Percentiles rank a stretch among this genome's conserved stretches.
Evolutionary conservation across 345 rosid genomes (phyloP).

Genomic region (Turritis glabra): DNA sequence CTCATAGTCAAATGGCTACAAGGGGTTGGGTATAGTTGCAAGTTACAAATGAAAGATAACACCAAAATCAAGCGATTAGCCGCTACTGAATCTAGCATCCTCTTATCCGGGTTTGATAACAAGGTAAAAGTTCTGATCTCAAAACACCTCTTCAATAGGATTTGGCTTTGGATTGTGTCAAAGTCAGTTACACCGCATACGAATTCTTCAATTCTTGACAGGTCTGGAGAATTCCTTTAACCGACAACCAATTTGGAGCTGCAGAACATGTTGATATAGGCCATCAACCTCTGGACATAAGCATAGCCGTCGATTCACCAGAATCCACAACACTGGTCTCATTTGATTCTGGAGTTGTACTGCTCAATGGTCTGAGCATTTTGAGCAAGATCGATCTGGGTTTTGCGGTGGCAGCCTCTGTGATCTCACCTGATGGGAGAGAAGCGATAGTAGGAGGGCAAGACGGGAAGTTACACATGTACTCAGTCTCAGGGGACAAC

Average conservation of each 20-base stretch:
- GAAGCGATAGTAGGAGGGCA: conserved; percentile 75
- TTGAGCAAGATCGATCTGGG: conserved; percentile 54
- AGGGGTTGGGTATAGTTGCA: conserved; percentile 61
- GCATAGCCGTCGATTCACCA: conserved; percentile 50
- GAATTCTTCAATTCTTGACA: conserved; percentile 18
- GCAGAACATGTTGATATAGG: conserved; percentile 55
- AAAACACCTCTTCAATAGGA: neutral
- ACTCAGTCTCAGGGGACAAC: conserved; percentile 54
- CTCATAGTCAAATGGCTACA: conserved; percentile 65
- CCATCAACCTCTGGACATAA: conserved; percentile 62
- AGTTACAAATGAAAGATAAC: conserved; percentile 52
- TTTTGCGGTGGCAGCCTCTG: conserved; percentile 61
- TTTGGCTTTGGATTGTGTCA: neutral
- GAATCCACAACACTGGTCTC: conserved; percentile 50
- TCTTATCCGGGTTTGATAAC: conserved; percentile 52
- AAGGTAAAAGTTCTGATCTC: conserved; percentile 31
- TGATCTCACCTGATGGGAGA: conserved; percentile 61
- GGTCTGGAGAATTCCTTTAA: conserved; percentile 61
- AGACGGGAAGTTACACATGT: conserved; percentile 72
- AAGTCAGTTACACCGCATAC: neutral
- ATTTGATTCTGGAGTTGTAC: conserved; percentile 57
- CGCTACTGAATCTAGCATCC: conserved; percentile 52
- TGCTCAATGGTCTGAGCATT: conserved; percentile 53
- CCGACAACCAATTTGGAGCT: conserved; percentile 46
- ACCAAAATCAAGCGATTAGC: conserved; percentile 65